Conservation (phyloP, 352 stramenopile genomes). For the Pythium coloratum region DNA sequence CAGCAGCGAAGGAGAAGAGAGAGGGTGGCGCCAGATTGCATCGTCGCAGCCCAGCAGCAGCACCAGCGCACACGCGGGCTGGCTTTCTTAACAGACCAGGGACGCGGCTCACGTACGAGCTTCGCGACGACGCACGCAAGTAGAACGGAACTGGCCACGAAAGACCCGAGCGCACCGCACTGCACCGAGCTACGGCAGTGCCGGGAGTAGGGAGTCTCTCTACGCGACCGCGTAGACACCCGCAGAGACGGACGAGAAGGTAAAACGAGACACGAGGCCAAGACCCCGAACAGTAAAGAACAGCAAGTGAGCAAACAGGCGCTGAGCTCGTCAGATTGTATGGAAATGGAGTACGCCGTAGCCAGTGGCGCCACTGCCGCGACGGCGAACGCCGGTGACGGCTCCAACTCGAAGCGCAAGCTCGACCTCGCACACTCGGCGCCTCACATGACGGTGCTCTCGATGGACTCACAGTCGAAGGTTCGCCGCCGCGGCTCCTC, state of each 20-base stretch:
- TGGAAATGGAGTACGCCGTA: slow-evolving; percentile 38
- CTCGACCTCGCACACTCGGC: slow-evolving; percentile 43
- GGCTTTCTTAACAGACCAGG: neutral
- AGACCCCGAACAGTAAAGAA: slow-evolving; percentile 8
- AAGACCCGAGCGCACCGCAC: neutral
- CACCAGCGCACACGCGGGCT: neutral
- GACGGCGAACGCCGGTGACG: slow-evolving; percentile 25
- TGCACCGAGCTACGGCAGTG: neutral
- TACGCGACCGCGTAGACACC: neutral
- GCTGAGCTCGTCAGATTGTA: slow-evolving; percentile 1
- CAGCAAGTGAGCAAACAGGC: neutral
- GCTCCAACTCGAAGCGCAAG: slow-evolving; percentile 67
- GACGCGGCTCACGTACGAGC: neutral
- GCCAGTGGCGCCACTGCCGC: slow-evolving; percentile 1
- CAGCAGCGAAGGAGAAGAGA: slow-evolving; percentile 1
- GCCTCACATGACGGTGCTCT: slow-evolving; percentile 24
- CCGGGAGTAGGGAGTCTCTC: neutral
- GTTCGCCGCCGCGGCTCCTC: slow-evolving; percentile 48
- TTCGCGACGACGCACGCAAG: slow-evolving; percentile 12
- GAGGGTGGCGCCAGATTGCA: slow-evolving; percentile 18
- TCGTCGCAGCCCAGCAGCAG: slow-evolving; percentile 6
- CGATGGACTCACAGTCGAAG: slow-evolving; percentile 51
- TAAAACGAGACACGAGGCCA: neutral
- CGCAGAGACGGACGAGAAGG: neutral
- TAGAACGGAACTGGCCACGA: slow-evolving; percentile 14